These are phyloP conservation scores for Yarrowia sp. DNA, from an alignment of 805 yeast genomes.

Conservation along the genomic window DNA sequence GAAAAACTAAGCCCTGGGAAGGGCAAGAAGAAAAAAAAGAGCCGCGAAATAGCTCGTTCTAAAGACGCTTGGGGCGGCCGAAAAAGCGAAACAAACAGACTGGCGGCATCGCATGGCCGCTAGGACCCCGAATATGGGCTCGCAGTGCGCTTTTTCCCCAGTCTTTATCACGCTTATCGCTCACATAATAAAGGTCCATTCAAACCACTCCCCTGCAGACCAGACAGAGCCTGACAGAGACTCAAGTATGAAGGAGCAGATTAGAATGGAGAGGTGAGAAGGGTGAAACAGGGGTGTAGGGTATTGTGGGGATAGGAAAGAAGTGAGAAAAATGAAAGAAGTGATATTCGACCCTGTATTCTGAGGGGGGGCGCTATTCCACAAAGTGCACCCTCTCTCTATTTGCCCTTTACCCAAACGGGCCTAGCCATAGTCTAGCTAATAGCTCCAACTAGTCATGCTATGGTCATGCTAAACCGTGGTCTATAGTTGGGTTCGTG, in stretches of 20 bases:
- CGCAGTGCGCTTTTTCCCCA: too few relatives aligned
- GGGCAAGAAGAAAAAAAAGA: background rate
- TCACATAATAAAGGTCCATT: slow-evolving; percentile 12
- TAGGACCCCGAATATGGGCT: background rate
- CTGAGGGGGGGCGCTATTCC: too few relatives aligned
- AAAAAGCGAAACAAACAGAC: background rate
- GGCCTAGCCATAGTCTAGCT: slow-evolving; percentile 1
- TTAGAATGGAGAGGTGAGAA: slow-evolving; percentile 5
- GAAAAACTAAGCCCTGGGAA: background rate
- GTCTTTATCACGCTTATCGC: background rate
- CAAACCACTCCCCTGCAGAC: slow-evolving; percentile 11
- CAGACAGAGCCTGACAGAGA: too few relatives aligned
- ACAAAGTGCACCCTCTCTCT: background rate
- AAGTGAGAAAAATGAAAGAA: background rate
- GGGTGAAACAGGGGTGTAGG: slow-evolving; percentile 29
- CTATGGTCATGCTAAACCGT: slow-evolving; percentile 15
- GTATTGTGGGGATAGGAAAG: background rate
- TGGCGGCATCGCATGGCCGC: background rate
- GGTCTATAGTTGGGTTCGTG: slow-evolving; percentile 20
- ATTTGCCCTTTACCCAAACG: slow-evolving; percentile 4
- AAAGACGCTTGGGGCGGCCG: too few relatives aligned
- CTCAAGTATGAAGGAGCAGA: slow-evolving; percentile 21
- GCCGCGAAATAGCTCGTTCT: background rate
- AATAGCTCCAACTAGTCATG: background rate
- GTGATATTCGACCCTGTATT: too few relatives aligned